These are phyloP conservation scores for Fusarium tjaetaba DNA, from an alignment of 2,329 filamentous ascomycete genomes.

Conservation along the genomic window DNA sequence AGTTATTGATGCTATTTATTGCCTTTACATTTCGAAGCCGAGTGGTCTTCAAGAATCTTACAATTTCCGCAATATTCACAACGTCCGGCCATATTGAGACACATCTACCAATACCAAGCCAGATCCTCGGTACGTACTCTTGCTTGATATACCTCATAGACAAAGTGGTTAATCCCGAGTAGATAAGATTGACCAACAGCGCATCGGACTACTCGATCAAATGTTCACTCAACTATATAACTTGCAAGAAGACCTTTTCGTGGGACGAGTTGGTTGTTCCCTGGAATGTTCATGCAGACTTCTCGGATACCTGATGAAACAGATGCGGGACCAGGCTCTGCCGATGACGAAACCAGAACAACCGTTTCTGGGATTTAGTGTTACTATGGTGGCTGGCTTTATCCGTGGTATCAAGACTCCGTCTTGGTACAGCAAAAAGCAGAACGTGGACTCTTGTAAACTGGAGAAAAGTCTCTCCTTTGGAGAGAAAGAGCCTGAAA, in stretches of 20 bases:
- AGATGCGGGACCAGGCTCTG: background rate
- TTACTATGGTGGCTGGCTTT: rapidly evolving
- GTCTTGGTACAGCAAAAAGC: background rate
- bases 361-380: background rate
- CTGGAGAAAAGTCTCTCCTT: background rate
- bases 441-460: background rate
- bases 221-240: background rate
- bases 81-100: background rate
- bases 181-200: background rate
- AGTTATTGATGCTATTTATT: background rate
- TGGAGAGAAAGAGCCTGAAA: background rate
- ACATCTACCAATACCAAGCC: background rate
- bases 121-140: background rate
- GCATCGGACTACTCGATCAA: background rate
- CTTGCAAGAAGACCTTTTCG: background rate
- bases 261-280: background rate
- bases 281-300: background rate
- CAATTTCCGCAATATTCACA: background rate
- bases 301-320: background rate
- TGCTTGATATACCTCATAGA: background rate
- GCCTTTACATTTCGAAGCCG: background rate
- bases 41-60: background rate
- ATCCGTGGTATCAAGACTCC: background rate
- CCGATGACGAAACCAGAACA: background rate
- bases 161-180: background rate